Conservation (phyloP, 345 rosid genomes). For the Erysimum cheiranthoides region DNA sequence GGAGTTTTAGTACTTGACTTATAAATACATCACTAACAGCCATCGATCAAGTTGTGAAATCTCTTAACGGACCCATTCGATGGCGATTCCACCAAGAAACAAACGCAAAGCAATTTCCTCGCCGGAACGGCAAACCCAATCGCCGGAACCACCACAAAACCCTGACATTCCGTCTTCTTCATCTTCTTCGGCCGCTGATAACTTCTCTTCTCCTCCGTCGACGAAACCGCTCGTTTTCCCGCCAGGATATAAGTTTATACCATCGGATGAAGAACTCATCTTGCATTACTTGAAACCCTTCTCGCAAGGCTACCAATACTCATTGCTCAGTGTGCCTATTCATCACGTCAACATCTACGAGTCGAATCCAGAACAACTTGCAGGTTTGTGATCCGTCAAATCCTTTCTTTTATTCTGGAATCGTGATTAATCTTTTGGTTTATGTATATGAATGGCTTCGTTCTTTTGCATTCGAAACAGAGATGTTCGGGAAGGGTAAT, state of each 20-base stretch:
- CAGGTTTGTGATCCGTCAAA: constrained; percentile 13
- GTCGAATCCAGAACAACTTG: background rate
- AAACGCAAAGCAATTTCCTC: constrained; percentile 1
- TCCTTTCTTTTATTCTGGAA: background rate
- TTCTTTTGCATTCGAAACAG: constrained; percentile 3
- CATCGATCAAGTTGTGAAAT: background rate
- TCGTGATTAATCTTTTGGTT: background rate
- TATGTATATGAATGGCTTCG: background rate
- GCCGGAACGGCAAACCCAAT: background rate
- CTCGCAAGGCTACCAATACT: background rate
- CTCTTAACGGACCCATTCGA: background rate
- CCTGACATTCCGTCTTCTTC: background rate
- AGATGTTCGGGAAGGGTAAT: constrained; percentile 22
- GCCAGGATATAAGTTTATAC: constrained; percentile 14
- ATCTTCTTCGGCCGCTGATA: constrained; percentile 7
- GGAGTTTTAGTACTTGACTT: background rate
- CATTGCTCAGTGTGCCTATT: background rate
- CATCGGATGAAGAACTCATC: background rate
- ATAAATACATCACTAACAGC: background rate
- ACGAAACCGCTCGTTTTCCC: background rate
- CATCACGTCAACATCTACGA: constrained; percentile 19
- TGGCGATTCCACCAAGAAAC: background rate
- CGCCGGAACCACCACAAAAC: background rate
- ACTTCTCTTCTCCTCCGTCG: background rate
- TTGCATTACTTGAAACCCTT: constrained; percentile 16